phyloP scores from a whole-genome alignment of 2,329 filamentous ascomycete species.

The Aspergillus pseudoglaucus region DNA sequence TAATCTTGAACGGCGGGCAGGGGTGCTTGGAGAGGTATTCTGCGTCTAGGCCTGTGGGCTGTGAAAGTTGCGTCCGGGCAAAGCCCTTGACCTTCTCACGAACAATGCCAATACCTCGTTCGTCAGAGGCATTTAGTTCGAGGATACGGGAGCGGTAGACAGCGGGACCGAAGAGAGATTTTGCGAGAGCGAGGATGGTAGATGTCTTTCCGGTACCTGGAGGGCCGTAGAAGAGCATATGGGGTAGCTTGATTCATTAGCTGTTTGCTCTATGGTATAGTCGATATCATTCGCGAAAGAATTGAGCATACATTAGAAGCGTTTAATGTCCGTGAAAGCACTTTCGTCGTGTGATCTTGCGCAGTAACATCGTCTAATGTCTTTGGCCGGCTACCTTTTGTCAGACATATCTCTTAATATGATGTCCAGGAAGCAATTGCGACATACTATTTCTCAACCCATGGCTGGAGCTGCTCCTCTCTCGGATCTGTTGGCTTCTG shows the following conservation, averaged over 20 bases:
- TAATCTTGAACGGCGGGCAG: constrained; percentile 97
- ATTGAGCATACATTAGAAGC: constrained; percentile 67
- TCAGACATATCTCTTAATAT: constrained; percentile 3
- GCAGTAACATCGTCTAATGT: constrained; percentile 90
- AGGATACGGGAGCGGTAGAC: constrained; percentile 92
- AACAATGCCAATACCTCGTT: constrained; percentile 94
- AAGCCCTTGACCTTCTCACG: constrained; percentile 98
- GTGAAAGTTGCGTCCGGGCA: constrained; percentile 86
- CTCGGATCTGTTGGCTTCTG: constrained; percentile 58
- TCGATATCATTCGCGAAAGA: neutral
- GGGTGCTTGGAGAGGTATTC: constrained; percentile 65
- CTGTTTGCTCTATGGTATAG: neutral
- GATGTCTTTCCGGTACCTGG: constrained; percentile 97
- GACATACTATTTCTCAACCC: constrained; percentile 95
- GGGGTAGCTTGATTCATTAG: constrained; percentile 60
- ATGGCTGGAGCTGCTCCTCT: constrained; percentile 65
- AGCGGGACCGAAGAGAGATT: constrained; percentile 94
- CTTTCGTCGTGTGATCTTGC: constrained; percentile 92
- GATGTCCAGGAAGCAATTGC: no score
- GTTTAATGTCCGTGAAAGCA: constrained; percentile 87
- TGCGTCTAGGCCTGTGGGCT: constrained; percentile 63
- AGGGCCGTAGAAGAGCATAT: constrained; percentile 99
- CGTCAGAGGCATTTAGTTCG: constrained; percentile 97
- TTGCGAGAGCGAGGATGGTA: constrained; percentile 91
- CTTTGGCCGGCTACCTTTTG: constrained; percentile 68